phyloP scores from a whole-genome alignment of 768 basidiomycete species.

The Filobasidium floriforme region DNA sequence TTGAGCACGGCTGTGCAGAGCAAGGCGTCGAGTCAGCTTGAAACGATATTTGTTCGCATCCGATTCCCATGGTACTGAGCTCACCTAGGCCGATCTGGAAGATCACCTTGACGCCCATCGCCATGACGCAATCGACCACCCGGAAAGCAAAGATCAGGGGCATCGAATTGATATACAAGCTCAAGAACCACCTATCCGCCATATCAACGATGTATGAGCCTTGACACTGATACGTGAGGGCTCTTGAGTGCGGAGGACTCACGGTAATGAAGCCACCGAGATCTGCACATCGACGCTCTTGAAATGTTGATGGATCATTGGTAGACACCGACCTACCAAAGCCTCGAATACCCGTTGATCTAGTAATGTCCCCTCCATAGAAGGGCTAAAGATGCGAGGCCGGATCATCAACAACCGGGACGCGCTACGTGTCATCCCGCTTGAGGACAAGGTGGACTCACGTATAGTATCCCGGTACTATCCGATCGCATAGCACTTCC shows the following conservation, averaged over 20 bases:
- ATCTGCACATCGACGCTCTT: slow-evolving; percentile 84
- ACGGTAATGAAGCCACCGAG: slow-evolving; percentile 85
- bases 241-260: slow-evolving; percentile 16
- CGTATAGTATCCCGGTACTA: slow-evolving; percentile 97
- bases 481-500: slow-evolving; percentile 85
- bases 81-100: slow-evolving; percentile 76
- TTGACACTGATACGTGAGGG: background rate
- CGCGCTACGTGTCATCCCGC: background rate
- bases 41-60: background rate
- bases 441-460: slow-evolving; percentile 44
- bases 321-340: slow-evolving; percentile 76
- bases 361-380: slow-evolving; percentile 98
- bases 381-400: slow-evolving; percentile 55
- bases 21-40: background rate
- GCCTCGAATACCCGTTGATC: slow-evolving; percentile 97
- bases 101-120: slow-evolving; percentile 96
- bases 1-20: slow-evolving; percentile 72
- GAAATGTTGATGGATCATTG: slow-evolving; percentile 92
- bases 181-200: slow-evolving; percentile 71
- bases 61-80: too few relatives aligned
- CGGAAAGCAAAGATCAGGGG: slow-evolving; percentile 95
- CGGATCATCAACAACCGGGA: background rate
- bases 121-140: slow-evolving; percentile 94
- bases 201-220: background rate
- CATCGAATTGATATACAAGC: slow-evolving; percentile 60